Conservation (phyloP, 768 basidiomycete species). For the Pleurotus tuoliensis region DNA sequence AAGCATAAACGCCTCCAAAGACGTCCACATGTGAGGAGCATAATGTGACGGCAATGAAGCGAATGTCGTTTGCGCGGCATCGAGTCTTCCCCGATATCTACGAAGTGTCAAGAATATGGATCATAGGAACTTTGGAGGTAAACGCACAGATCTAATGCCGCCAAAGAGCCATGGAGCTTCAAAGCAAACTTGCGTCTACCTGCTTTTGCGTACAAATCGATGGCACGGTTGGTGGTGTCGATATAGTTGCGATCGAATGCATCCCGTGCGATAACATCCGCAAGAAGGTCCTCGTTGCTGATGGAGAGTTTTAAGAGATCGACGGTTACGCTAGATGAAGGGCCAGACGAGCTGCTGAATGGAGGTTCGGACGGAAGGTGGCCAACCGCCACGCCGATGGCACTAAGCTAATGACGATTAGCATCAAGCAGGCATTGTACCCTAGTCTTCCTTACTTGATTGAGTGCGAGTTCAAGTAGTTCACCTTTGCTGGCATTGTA, state of each 20-base stretch:
- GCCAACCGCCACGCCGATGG: constrained; percentile 70
- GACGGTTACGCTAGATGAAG: constrained; percentile 14
- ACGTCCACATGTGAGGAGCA: constrained; percentile 76
- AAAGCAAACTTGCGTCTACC: constrained; percentile 83
- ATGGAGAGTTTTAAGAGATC: constrained; percentile 30
- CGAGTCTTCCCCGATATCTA: constrained; percentile 66
- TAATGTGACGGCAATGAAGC: constrained; percentile 84
- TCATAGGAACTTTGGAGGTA: neutral
- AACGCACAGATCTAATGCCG: constrained; percentile 84
- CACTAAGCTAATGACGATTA: constrained; percentile 62
- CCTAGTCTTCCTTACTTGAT: constrained; percentile 55
- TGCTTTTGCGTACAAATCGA: constrained; percentile 81
- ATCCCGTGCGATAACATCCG: constrained; percentile 50
- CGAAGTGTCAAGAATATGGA: neutral
- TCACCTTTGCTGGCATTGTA: constrained; percentile 85
- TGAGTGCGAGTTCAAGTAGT: constrained; percentile 80
- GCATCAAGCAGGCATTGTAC: neutral
- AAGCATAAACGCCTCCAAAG: constrained; percentile 76
- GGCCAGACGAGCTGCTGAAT: constrained; percentile 50
- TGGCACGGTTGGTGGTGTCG: constrained; percentile 70
- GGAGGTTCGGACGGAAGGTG: constrained; percentile 72
- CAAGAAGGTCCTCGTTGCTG: constrained; percentile 57
- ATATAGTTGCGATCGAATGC: constrained; percentile 79
- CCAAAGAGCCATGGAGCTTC: constrained; percentile 80
- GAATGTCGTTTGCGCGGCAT: constrained; percentile 65